Conservation (phyloP, 2,329 filamentous ascomycete species). For the Atkinsonella texensis region DNA sequence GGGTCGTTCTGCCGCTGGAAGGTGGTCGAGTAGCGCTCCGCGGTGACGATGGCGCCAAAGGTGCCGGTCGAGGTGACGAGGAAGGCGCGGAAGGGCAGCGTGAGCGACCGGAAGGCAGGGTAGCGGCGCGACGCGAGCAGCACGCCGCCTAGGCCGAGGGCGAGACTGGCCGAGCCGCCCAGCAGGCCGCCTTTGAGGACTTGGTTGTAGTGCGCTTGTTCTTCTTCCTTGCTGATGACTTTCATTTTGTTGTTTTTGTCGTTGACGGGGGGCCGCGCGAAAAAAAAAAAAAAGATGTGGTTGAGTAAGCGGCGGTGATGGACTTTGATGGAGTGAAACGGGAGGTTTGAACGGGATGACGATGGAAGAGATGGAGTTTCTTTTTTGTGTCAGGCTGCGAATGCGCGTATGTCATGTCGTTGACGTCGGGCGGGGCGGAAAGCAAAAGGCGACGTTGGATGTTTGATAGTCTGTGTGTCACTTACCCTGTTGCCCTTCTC, state of each 20-base stretch:
- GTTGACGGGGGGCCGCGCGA: too few species aligned
- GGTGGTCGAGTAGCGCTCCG: constrained; percentile 54
- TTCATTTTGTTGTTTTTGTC: constrained; percentile 58
- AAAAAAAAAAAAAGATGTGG: too few species aligned
- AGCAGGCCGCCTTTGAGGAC: constrained; percentile 70
- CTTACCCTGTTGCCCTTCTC: too few species aligned
- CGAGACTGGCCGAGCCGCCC: constrained; percentile 59
- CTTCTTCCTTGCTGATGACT: constrained; percentile 89
- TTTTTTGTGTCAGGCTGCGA: too few species aligned
- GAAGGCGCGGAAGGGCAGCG: constrained; percentile 83
- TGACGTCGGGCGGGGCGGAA: too few species aligned
- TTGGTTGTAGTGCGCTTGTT: constrained; percentile 67
- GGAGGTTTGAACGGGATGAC: too few species aligned
- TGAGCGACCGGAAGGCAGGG: constrained; percentile 66
- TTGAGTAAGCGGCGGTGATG: too few species aligned
- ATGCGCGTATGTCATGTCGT: too few species aligned
- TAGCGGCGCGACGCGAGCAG: constrained; percentile 58
- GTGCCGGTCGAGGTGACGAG: constrained; percentile 72
- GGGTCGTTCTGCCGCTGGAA: constrained; percentile 64
- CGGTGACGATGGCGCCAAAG: constrained; percentile 77
- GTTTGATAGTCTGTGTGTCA: too few species aligned
- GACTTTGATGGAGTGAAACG: too few species aligned
- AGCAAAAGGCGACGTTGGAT: too few species aligned
- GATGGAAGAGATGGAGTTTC: not conserved
- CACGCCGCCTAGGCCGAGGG: constrained; percentile 55